phyloP scores from a whole-genome alignment of 495 filamentous ascomycete species.

The Penicillium coffeae region DNA sequence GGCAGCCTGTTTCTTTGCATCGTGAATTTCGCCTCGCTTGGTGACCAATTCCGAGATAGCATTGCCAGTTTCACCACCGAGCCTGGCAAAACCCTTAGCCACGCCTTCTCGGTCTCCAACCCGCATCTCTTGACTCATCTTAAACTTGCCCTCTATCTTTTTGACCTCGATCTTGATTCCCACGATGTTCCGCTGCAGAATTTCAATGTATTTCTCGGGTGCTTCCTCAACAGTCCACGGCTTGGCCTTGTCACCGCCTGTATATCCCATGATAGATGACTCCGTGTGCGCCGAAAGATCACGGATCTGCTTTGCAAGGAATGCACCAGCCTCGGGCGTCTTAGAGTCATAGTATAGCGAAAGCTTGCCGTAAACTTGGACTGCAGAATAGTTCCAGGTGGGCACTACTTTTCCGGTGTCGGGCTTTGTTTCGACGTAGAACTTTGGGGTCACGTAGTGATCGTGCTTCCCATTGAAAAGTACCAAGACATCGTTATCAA shows the following conservation, averaged over 20 bases:
- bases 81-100: slow-evolving; percentile 40
- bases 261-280: slow-evolving; percentile 42
- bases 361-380: slow-evolving; percentile 50
- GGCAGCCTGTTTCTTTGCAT: slow-evolving; percentile 1
- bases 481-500: slow-evolving; percentile 30
- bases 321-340: slow-evolving; percentile 29
- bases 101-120: slow-evolving; percentile 43
- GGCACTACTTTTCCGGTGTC: slow-evolving; percentile 54
- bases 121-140: slow-evolving; percentile 53
- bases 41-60: slow-evolving; percentile 43
- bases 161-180: slow-evolving; percentile 45
- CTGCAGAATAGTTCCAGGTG: slow-evolving; percentile 60
- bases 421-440: slow-evolving; percentile 56
- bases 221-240: slow-evolving; percentile 48
- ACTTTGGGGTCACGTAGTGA: slow-evolving; percentile 58
- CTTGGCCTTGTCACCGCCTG: neutral
- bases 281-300: slow-evolving; percentile 48
- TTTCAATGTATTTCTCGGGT: slow-evolving; percentile 39
- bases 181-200: slow-evolving; percentile 48
- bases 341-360: slow-evolving; percentile 42
- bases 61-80: neutral
- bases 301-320: slow-evolving; percentile 40
- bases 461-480: slow-evolving; percentile 50
- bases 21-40: slow-evolving; percentile 27
- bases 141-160: slow-evolving; percentile 47